Conservation (phyloP, 2,329 filamentous ascomycete genomes). For the Aspergillus sp. region DNA sequence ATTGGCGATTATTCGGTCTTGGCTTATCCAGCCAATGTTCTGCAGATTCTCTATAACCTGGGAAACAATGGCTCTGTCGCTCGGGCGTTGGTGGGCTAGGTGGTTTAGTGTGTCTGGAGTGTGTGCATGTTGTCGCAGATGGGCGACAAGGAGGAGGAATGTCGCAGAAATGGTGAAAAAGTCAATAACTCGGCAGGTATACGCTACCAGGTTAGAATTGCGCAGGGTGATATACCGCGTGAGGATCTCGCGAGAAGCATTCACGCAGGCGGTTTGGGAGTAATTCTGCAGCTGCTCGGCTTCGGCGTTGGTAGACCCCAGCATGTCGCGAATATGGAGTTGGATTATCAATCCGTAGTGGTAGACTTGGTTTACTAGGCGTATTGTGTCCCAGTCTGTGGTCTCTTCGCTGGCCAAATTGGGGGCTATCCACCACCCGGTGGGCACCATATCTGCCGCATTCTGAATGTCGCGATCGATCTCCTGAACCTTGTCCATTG, state of each 20-base stretch:
- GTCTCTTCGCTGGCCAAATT: slow-evolving; percentile 1
- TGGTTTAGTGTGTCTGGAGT: slow-evolving; percentile 2
- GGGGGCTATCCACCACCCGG: slow-evolving; percentile 48
- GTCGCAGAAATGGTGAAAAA: slow-evolving; percentile 28
- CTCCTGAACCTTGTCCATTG: slow-evolving; percentile 42
- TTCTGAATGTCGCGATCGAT: slow-evolving; percentile 38
- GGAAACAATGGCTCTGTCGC: slow-evolving; percentile 44
- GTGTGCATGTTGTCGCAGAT: slow-evolving; percentile 23
- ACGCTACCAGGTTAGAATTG: slow-evolving; percentile 23
- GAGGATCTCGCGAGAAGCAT: slow-evolving; percentile 54
- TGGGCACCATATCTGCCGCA: slow-evolving; percentile 41
- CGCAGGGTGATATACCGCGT: slow-evolving; percentile 51
- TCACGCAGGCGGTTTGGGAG: slow-evolving; percentile 50
- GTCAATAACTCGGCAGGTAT: slow-evolving; percentile 26
- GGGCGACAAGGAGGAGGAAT: slow-evolving; percentile 25
- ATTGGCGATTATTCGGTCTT: slow-evolving; percentile 33
- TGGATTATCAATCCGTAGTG: slow-evolving; percentile 54
- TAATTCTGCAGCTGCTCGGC: slow-evolving; percentile 45
- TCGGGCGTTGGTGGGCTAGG: slow-evolving; percentile 39
- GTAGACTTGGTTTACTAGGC: slow-evolving; percentile 49
- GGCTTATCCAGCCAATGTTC: slow-evolving; percentile 22
- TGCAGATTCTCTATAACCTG: slow-evolving; percentile 38
- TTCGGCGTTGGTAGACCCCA: slow-evolving; percentile 37
- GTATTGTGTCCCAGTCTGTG: slow-evolving; percentile 29
- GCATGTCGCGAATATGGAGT: slow-evolving; percentile 58